Evolutionary conservation across 2,329 filamentous ascomycete species (phyloP).

Genomic region (Esteya vermicola): DNA sequence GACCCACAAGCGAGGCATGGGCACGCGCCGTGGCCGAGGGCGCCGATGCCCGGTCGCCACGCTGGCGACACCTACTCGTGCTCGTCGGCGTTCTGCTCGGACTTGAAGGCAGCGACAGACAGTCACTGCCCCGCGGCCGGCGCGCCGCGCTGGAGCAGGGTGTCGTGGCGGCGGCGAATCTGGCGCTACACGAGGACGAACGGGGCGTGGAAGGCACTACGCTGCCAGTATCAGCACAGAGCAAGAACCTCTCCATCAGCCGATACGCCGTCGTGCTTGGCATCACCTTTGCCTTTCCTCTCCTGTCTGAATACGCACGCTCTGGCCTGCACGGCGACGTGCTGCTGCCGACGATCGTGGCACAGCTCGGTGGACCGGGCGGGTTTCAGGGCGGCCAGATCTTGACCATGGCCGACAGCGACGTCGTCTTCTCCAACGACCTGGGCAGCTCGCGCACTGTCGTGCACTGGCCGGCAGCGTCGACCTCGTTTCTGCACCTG

Average conservation of each 20-base stretch:
- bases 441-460: conserved; percentile 30
- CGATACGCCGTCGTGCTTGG: conserved; percentile 49
- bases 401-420: conserved; percentile 51
- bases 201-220: conserved; percentile 22
- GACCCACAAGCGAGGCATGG: conserved; percentile 36
- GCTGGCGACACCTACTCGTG: conserved; percentile 77
- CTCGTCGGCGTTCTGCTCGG: conserved; percentile 68
- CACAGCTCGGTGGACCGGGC: conserved; percentile 53
- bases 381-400: conserved; percentile 69
- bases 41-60: conserved; percentile 41
- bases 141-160: conserved; percentile 56
- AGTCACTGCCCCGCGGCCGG: conserved; percentile 48
- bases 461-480: conserved; percentile 50
- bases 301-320: conserved; percentile 48
- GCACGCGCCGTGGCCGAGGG: conserved; percentile 41
- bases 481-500: conserved; percentile 46
- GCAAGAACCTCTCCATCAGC: conserved; percentile 28
- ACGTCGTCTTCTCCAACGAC: conserved; percentile 22
- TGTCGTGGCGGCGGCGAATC: conserved; percentile 59
- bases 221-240: conserved; percentile 20
- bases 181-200: too few relatives aligned
- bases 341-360: conserved; percentile 55
- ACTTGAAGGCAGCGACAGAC: conserved; percentile 49
- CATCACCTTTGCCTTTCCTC: conserved; percentile 62
- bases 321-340: conserved; percentile 49